A percentile compares a stretch with the other conserved stretches of the same genome.
Conservation (phyloP, 2,329 filamentous ascomycete genomes). For the Alternaria sp. region DNA sequence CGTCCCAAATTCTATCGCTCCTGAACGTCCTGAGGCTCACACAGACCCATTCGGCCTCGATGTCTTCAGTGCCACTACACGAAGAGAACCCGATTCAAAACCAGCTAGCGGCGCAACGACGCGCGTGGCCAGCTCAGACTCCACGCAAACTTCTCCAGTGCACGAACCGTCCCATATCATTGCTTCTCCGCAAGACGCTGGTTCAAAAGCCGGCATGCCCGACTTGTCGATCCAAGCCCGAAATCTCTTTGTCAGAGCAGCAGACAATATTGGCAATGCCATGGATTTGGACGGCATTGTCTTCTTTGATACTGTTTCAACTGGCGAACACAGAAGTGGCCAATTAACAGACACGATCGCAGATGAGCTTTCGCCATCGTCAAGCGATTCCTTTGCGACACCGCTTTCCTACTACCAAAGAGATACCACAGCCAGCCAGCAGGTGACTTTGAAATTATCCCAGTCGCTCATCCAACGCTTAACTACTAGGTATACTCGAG, state of each 20-base stretch:
- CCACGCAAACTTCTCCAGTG: no score
- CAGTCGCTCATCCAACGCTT: conserved; percentile 22
- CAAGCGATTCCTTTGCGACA: conserved; percentile 5
- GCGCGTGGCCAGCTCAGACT: not conserved
- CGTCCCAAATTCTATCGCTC: not conserved
- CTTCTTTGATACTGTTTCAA: conserved; percentile 20
- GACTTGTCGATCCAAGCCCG: conserved; percentile 9
- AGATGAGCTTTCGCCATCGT: not conserved
- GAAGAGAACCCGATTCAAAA: not conserved
- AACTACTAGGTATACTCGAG: conserved; percentile 16
- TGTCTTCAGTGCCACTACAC: conserved; percentile 10
- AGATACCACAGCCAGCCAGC: not conserved
- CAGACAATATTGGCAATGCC: conserved; percentile 18
- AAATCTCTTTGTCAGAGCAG: conserved; percentile 16
- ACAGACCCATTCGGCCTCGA: conserved; percentile 10
- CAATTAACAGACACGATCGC: not conserved
- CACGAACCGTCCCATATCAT: not conserved
- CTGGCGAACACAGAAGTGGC: not conserved
- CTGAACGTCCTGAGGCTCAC: not conserved
- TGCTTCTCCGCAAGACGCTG: not conserved
- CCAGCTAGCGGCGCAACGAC: not conserved
- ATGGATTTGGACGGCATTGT: conserved; percentile 19
- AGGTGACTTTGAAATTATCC: not conserved
- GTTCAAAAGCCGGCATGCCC: not conserved
- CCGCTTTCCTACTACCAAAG: conserved; percentile 13